Evolutionary conservation across 2,329 filamentous ascomycete species (phyloP), one percentile per base, ranked within the genome.

Genomic region (Fusarium mundagurra): DNA sequence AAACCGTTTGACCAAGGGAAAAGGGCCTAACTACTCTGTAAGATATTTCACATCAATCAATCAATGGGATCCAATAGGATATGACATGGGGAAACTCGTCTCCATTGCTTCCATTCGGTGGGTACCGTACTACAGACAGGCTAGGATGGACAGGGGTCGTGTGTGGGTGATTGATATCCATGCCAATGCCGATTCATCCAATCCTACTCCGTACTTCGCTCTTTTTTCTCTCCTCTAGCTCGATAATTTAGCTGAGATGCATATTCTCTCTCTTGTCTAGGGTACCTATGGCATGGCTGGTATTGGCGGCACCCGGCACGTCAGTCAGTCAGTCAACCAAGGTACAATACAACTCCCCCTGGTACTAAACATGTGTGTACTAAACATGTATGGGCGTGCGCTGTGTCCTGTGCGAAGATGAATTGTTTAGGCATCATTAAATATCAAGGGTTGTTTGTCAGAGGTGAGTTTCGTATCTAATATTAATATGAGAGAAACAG

Each of bases 21-120:
- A 53, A 38, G n/a, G 53, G 45, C 69, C 66, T 67, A 27, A 27
- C 24, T 45, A n/a, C n/a, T n/a, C n/a, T n/a, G n/a, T n/a, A 27
- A 45, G 65, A 60, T 69, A 59, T 54, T 59, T 50, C 43, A 48
- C 45, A 31, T 48, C 20, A 48, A 34, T 51, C 22, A 64, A 69
- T 69, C 7, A 70, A 65, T 39, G 47, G 45, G 67, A 70, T 70
- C 67, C 67, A 70, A 70, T 70, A 71, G 53, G 47, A 71, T 24
- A 38, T 31, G 67, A 50, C 58, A 74, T 64, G 58, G 62, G 64
- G 31, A 53, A 69, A 61, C 58, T 57, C 47, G 69, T 50, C 68
- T 68, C 63, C 69, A 72, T 68, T 72, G 71, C 71, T 74, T 74
- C 71, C 67, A 73, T 48, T 33, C 54, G 24, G 71, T 73, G 71